Base-by-base conservation (phyloP, 2,329 filamentous ascomycete species). In the Sclerotinia nivalis region DNA sequence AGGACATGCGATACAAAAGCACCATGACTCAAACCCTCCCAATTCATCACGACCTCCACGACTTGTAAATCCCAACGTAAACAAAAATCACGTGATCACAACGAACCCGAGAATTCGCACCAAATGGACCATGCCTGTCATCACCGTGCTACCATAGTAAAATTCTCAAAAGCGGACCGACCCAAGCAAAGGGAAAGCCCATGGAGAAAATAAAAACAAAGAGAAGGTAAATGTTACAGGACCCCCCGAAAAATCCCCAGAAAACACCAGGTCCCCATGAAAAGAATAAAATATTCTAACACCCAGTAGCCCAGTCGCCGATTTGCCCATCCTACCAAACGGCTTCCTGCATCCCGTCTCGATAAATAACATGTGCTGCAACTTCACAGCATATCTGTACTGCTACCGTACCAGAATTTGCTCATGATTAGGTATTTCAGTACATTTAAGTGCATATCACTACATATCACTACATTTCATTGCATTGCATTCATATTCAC, bases 271-370 rank as follows among this genome's bases (percentile, higher is more conserved):
- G 22, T 64, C 15, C 31, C 22, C 58, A 45, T 58, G 31, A n/a
- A 40, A 37, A n/a, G 18, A 40, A 40, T 8, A 31, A 31, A 20
- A 37, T 10, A 37, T 37, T 37, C 37, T 0, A 13, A 25, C 50
- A 34, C 25, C 50, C 37, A 43, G 49, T 37, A n/a, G 28, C 62
- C 64, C 64, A 69, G 67, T 69, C 67, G 67, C 67, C 59, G 67
- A 69, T 64, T 55, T n/a, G 13, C 40, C 49, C 55, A 68, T 40
- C 66, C 55, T 31, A 65, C 58, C 58, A 55, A 69, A 69, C 67
- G 67, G 67, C 58, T 69, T 69, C 67, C 28, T 65, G 58, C 67
- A 69, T 64, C 37, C 56, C 67, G 67, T 64, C 58, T 64, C 58
- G 58, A 69, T 64, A 64, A 56, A 69, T 55, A 67, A 40, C 49